These are phyloP conservation scores for Plasmodium adleri DNA, from an alignment of 169 alveolate genomes.

Conservation along the genomic window DNA sequence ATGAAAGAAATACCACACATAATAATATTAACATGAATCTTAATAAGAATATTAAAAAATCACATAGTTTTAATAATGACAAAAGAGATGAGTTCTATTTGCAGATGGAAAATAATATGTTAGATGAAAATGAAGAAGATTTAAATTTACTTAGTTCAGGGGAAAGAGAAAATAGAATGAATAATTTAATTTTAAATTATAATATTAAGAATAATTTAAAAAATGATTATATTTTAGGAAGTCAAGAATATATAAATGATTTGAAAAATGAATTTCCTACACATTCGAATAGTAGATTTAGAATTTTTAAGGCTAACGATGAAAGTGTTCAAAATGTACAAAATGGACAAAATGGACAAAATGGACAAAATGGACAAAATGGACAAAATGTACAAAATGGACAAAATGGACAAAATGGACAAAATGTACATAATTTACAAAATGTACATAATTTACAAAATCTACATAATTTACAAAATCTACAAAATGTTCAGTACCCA, in stretches of 20 bases:
- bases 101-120: conserved; percentile 13
- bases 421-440: not conserved
- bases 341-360: no score
- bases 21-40: not conserved
- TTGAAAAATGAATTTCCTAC: conserved; percentile 6
- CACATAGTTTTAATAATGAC: not conserved
- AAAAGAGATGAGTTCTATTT: conserved; percentile 9
- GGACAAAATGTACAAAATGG: not conserved
- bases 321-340: no score
- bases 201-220: conserved; percentile 5
- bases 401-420: not conserved
- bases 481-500: not conserved
- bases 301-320: no score
- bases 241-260: not conserved
- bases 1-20: not conserved
- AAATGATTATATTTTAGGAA: conserved; percentile 5
- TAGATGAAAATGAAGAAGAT: not conserved
- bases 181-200: conserved; percentile 2
- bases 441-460: conserved; percentile 8
- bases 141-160: conserved; percentile 17
- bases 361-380: no score
- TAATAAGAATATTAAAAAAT: not conserved
- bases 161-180: conserved; percentile 13
- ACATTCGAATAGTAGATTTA: no score
- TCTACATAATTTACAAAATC: not conserved